phyloP scores from a whole-genome alignment of 2,329 filamentous ascomycete species.

The Trichoderma hamatum region DNA sequence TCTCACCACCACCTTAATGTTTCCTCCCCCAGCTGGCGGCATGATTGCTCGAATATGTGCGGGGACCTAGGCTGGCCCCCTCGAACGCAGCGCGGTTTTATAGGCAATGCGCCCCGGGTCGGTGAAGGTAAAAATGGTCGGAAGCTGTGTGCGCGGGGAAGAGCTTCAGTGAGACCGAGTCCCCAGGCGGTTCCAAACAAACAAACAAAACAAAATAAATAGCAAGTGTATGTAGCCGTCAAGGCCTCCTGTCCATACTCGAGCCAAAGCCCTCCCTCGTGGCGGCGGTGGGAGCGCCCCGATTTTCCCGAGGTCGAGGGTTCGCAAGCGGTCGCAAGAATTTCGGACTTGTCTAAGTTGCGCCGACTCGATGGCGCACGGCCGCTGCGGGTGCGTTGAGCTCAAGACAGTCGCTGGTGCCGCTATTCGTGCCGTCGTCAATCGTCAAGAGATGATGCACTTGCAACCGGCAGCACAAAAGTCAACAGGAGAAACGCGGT shows the following conservation, averaged over 20 bases:
- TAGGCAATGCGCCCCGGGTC: conserved; percentile 36
- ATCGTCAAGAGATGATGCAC: not conserved
- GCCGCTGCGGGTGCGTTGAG: not conserved
- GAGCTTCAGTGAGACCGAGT: not conserved
- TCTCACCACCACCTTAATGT: conserved; percentile 99
- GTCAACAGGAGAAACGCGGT: conserved; percentile 29
- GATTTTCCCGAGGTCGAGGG: conserved; percentile 18
- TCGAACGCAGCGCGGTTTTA: conserved; percentile 32
- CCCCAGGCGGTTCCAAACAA: conserved; percentile 4
- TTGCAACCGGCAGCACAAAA: not conserved
- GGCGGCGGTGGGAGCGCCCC: conserved; percentile 11
- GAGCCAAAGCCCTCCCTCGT: not conserved
- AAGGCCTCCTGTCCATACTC: conserved; percentile 29
- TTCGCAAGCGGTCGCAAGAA: conserved; percentile 13
- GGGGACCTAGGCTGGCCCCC: conserved; percentile 45
- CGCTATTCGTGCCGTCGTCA: not conserved
- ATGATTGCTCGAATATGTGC: conserved; percentile 39
- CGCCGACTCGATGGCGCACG: conserved; percentile 21
- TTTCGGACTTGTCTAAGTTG: not conserved
- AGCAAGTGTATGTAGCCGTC: conserved; percentile 21
- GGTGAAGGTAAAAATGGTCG: conserved; percentile 14
- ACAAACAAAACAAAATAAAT: not conserved
- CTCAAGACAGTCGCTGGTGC: not conserved
- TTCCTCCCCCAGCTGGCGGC: conserved; percentile 73
- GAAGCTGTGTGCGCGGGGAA: conserved; percentile 1